phyloP scores from a whole-genome alignment of 768 basidiomycete species.

The Suillus plorans region DNA sequence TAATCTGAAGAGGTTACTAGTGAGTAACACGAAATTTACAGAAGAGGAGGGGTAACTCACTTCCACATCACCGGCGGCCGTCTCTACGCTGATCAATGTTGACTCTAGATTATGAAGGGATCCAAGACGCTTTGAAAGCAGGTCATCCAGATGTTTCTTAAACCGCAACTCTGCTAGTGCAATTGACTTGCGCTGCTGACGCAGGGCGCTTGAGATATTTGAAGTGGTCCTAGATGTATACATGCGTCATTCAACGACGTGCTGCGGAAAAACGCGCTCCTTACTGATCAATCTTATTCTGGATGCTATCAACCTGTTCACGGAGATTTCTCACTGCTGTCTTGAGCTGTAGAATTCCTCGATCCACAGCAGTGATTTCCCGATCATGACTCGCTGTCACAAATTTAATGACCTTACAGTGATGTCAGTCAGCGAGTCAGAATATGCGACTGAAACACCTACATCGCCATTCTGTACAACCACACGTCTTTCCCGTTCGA shows the following conservation, averaged over 20 bases:
- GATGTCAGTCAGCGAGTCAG: constrained; percentile 3
- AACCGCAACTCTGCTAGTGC: constrained; percentile 79
- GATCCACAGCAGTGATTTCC: constrained; percentile 75
- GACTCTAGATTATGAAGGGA: constrained; percentile 73
- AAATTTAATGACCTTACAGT: constrained; percentile 78
- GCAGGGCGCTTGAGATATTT: constrained; percentile 65
- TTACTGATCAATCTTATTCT: constrained; percentile 73
- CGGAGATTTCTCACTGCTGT: constrained; percentile 66
- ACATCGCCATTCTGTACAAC: constrained; percentile 72
- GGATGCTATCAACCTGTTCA: constrained; percentile 65
- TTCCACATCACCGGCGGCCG: constrained; percentile 86
- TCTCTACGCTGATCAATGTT: constrained; percentile 80
- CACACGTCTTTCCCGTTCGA: constrained; percentile 71
- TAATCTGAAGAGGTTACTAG: constrained; percentile 52
- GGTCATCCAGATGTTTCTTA: constrained; percentile 77
- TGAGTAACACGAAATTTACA: neutral
- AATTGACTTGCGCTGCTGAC: constrained; percentile 66
- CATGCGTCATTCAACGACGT: neutral
- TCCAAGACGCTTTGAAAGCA: constrained; percentile 70
- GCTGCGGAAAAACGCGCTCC: constrained; percentile 17
- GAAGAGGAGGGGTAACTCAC: constrained; percentile 39
- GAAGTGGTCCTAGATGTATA: constrained; percentile 52
- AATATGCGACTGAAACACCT: constrained; percentile 19
- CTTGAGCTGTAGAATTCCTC: constrained; percentile 79
- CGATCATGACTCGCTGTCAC: constrained; percentile 36